phyloP scores from a whole-genome alignment of 2,329 filamentous ascomycete genomes.

The Pseudogymnoascus pannorum region DNA sequence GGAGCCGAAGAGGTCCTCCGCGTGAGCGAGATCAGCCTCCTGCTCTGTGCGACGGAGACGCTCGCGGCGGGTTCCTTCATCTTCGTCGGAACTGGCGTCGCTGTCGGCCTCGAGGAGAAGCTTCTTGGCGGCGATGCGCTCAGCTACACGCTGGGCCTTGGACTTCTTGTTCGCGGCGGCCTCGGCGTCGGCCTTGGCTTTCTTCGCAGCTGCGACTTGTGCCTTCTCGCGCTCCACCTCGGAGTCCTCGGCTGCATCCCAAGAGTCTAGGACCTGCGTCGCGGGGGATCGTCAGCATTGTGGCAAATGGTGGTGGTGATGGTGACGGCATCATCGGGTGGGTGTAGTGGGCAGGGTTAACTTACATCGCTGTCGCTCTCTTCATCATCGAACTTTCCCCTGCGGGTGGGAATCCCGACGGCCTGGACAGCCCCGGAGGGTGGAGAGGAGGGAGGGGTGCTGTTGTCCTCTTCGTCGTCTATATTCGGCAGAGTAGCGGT shows the following conservation, averaged over 20 bases:
- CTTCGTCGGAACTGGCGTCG: slow-evolving; percentile 54
- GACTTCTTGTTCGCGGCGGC: slow-evolving; percentile 86
- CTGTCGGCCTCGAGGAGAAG: slow-evolving; percentile 47
- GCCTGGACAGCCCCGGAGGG: slow-evolving; percentile 18
- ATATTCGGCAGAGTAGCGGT: slow-evolving; percentile 24
- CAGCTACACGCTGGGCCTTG: slow-evolving; percentile 78
- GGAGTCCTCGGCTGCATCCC: slow-evolving; percentile 95
- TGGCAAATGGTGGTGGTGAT: not conserved
- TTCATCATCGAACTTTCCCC: slow-evolving; percentile 81
- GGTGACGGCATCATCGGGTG: not conserved
- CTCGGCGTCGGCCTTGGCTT: slow-evolving; percentile 82
- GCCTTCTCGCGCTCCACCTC: slow-evolving; percentile 95
- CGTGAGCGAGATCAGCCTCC: slow-evolving; percentile 81
- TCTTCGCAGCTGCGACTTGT: slow-evolving; percentile 75
- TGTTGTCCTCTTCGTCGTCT: slow-evolving; percentile 42
- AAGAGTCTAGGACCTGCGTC: slow-evolving; percentile 78
- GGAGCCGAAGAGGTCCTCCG: slow-evolving; percentile 80
- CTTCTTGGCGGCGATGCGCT: slow-evolving; percentile 59
- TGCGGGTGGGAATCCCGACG: slow-evolving; percentile 15
- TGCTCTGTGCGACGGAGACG: slow-evolving; percentile 74
- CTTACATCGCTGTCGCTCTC: slow-evolving; percentile 73
- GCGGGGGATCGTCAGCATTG: slow-evolving; percentile 9
- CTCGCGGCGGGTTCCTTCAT: slow-evolving; percentile 65
- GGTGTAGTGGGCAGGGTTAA: slow-evolving; percentile 15
- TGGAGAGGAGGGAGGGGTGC: slow-evolving; percentile 35